Percentiles rank a stretch among this genome's conserved stretches.
These are phyloP conservation scores for Globisporangium takayamanum DNA, from an alignment of 352 stramenopile genomes.

Conservation along the genomic window DNA sequence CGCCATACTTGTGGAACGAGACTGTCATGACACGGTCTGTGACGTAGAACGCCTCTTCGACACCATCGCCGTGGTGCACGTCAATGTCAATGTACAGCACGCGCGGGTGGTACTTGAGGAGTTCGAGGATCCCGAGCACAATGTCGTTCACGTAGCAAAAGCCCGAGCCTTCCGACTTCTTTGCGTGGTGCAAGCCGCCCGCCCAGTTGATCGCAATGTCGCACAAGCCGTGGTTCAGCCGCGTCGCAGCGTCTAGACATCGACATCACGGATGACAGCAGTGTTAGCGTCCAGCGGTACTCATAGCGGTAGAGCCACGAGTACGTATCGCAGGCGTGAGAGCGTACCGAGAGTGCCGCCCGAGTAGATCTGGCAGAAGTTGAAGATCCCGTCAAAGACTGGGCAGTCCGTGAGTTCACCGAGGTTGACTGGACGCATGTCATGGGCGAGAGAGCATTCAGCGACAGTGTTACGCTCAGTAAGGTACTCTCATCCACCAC, in stretches of 20 bases:
- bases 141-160: slow-evolving; percentile 99
- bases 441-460: not conserved
- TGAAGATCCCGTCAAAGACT: slow-evolving; percentile 98
- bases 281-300: not conserved
- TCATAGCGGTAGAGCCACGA: not conserved
- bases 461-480: not conserved
- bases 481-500: not conserved
- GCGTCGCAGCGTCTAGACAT: slow-evolving; percentile 91
- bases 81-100: slow-evolving; percentile 99
- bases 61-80: slow-evolving; percentile 98
- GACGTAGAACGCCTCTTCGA: slow-evolving; percentile 99
- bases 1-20: slow-evolving; percentile 99
- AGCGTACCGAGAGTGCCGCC: slow-evolving; percentile 88
- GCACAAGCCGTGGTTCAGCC: slow-evolving; percentile 93
- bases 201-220: slow-evolving; percentile 99
- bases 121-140: slow-evolving; percentile 97
- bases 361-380: slow-evolving; percentile 98
- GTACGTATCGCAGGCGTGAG: too few relatives aligned
- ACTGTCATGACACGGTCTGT: slow-evolving; percentile 98
- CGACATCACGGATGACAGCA: not conserved
- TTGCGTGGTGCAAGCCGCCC: slow-evolving; percentile 97
- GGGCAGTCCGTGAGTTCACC: slow-evolving; percentile 97
- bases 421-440: slow-evolving; percentile 82
- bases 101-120: slow-evolving; percentile 96
- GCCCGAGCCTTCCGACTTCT: slow-evolving; percentile 96